Base-by-base conservation (phyloP, 768 basidiomycete species). In the Pleurotus eryngii region DNA sequence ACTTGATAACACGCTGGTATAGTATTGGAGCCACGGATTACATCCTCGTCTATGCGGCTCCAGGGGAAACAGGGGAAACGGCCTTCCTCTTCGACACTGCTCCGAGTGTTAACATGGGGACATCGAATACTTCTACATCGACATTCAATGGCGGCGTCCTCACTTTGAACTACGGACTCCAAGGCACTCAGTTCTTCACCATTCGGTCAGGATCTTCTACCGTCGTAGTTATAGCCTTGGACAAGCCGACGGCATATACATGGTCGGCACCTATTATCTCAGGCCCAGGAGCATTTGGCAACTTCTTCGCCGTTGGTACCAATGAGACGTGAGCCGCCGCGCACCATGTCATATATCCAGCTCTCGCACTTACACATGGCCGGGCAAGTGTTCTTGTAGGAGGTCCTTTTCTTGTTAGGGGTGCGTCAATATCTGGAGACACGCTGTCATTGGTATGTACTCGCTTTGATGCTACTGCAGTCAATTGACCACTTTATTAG, bases 391-490 rank as follows among this genome's bases (percentile, higher is more conserved):
- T 78, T 27, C 70, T 81, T 42, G 74, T 84, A 48, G 72, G 75
- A 35, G 83, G 83, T 0, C 82, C 83, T 1, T 83, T 83, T 57
- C 65, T 84, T 18, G 72, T 84, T 4, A 76, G 83, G 18, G 78
- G 73, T 9, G 83, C 82, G 7, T 63, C 68, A 2, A 73, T 84
- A 43, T 58, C 57, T 2, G 70, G 69, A 14, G 65, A 73, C 37
- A 76, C 70, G 1, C 60, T 79, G 5, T 57, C 61, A 30, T 55
- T 78, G 69, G 75, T 73, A 49, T 49, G 67, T n/a, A n/a, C 1
- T 24, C 20, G 12, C 30, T 39, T 12, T 22, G 38, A 49, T 46
- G 15, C 17, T 9, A 35, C 8, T 15, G 24, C 20, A 24, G 9
- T 46, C 18, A 30, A 9, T 35, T 55, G 8, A 59, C 17, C 46